phyloP scores from a whole-genome alignment of 805 yeast genomes.

The Candida arabinofermentans region DNA sequence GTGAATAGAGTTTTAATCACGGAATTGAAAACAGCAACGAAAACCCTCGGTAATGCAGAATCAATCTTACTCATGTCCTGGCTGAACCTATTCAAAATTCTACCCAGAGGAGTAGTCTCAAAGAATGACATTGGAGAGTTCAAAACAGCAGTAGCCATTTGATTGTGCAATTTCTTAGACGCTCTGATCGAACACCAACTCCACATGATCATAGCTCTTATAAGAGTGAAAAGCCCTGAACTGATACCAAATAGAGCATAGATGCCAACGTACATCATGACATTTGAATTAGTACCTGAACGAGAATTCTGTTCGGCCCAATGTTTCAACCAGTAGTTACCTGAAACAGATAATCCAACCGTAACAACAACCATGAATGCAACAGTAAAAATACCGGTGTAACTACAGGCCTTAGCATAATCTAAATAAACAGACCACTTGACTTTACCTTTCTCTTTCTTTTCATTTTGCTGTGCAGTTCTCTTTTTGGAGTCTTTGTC shows the following conservation, averaged over 20 bases:
- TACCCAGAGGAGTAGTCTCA: conserved; percentile 66
- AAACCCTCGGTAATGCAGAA: conserved; percentile 49
- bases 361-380: conserved; percentile 29
- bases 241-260: conserved; percentile 55
- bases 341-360: conserved; percentile 32
- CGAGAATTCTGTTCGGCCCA: conserved; percentile 60
- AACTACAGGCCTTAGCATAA: conserved; percentile 59
- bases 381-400: conserved; percentile 42
- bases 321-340: conserved; percentile 61
- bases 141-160: conserved; percentile 51
- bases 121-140: conserved; percentile 63
- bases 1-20: conserved; percentile 45
- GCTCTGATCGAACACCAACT: conserved; percentile 51
- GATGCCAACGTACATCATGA: conserved; percentile 44
- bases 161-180: conserved; percentile 49
- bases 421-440: conserved; percentile 46
- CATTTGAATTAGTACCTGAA: conserved; percentile 39
- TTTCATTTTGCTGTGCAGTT: conserved; percentile 47
- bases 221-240: conserved; percentile 44
- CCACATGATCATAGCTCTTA: conserved; percentile 46
- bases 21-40: conserved; percentile 43
- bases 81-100: conserved; percentile 62
- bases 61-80: conserved; percentile 60
- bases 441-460: conserved; percentile 59
- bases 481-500: conserved; percentile 25